phyloP scores from a whole-genome alignment of 2,329 filamentous ascomycete genomes.

The Colletotrichum sp. region DNA sequence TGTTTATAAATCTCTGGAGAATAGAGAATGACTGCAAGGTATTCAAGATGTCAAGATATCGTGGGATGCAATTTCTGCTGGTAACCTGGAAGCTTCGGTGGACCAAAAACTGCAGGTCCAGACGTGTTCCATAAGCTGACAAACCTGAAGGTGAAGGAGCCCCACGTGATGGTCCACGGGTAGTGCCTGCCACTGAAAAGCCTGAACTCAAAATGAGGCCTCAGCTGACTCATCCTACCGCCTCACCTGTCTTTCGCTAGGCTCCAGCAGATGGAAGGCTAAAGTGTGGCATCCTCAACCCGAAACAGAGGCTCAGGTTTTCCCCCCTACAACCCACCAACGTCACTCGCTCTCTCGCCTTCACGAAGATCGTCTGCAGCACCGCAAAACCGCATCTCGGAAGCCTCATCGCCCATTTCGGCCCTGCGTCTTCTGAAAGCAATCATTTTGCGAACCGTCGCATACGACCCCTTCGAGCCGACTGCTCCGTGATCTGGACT shows the following conservation, averaged over 20 bases:
- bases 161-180: neutral
- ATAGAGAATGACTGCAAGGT: neutral
- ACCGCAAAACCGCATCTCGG: constrained; percentile 24
- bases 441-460: constrained; percentile 3
- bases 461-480: constrained; percentile 35
- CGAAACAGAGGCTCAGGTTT: constrained; percentile 10
- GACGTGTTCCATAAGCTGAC: neutral
- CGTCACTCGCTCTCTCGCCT: constrained; percentile 37
- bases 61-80: neutral
- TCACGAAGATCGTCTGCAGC: constrained; percentile 35
- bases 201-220: neutral
- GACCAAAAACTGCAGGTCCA: neutral
- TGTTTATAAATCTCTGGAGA: neutral
- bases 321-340: constrained; percentile 25
- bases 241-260: neutral
- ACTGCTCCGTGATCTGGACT: constrained; percentile 42
- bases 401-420: constrained; percentile 1
- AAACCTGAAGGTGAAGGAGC: neutral
- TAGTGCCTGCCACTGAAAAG: neutral
- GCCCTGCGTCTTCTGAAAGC: constrained; percentile 22
- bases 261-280: neutral
- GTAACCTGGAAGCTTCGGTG: neutral
- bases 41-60: neutral
- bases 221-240: constrained; percentile 7
- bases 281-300: constrained; percentile 5